These are phyloP conservation scores for Geotrichum citri-aurantii DNA, from an alignment of 1,139 yeast species.

Conservation along the genomic window DNA sequence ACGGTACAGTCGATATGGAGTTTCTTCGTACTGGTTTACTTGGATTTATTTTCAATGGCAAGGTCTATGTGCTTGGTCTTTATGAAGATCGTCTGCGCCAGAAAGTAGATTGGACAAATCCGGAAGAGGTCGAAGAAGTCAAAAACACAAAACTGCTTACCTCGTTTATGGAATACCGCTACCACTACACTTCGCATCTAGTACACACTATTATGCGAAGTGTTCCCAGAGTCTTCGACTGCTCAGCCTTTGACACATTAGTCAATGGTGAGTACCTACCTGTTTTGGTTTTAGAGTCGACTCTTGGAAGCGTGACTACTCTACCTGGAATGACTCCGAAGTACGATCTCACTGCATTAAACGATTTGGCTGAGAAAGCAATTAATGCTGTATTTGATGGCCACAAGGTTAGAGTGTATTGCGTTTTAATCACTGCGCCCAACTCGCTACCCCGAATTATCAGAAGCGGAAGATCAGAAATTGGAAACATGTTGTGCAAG, in stretches of 20 bases:
- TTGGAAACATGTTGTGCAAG: conserved; percentile 90
- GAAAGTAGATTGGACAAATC: conserved; percentile 35
- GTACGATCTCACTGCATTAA: conserved; percentile 49
- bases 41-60: conserved; percentile 84
- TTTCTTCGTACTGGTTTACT: conserved; percentile 85
- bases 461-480: conserved; percentile 80
- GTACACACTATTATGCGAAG: conserved; percentile 74
- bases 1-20: conserved; percentile 64
- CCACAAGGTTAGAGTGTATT: conserved; percentile 73
- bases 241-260: conserved; percentile 83
- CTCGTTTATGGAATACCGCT: conserved; percentile 38
- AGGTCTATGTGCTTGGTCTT: conserved; percentile 78
- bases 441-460: conserved; percentile 78
- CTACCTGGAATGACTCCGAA: conserved; percentile 70
- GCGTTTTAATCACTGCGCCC: conserved; percentile 75
- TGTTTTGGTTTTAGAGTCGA: conserved; percentile 81
- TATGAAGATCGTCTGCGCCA: conserved; percentile 91
- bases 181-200: conserved; percentile 82
- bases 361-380: conserved; percentile 69
- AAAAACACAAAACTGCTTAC: conserved; percentile 1
- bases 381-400: conserved; percentile 62
- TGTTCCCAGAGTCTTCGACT: conserved; percentile 78
- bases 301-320: conserved; percentile 46
- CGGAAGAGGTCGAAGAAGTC: conserved; percentile 19
- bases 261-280: conserved; percentile 83